Evolutionary conservation across 805 yeast species (phyloP), one percentile per base, ranked within the genome.

Genomic region (Yarrowia sp.): DNA sequence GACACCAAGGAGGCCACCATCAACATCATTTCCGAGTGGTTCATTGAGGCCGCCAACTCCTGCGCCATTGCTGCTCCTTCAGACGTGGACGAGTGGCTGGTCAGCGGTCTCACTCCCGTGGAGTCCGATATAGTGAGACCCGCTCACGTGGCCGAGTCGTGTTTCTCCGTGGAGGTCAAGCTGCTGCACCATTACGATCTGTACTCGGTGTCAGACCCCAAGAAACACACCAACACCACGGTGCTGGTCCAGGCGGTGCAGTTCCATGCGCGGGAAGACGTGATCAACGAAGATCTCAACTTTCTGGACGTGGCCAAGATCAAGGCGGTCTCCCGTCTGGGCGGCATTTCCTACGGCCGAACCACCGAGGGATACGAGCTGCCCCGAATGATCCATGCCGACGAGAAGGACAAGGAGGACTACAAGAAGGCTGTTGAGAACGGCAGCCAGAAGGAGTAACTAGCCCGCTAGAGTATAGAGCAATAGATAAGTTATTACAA

Each of bases 21-120:
- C 72, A 87, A 83, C 74, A 80, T 87, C 58, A 81, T 87, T 52
- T 80, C 86, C 66, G 90, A 87, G 75, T 87, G 89, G 89, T 85
- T 86, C 71, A 76, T 83, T 36, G 90, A 87, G 70, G 90, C 89
- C 32, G 88, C 89, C 9, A 86, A 87, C 73, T 82, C 77, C 69
- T 75, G 85, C 12, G 76, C 83, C 19, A 79, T 79, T 38, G 76
- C 81, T 71, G 81, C 86, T 1, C 89, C 89, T 4, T 55, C 73
- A 0, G 84, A 78, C 3, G 79, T 82, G 15, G 84, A 83, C 71
- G 91, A 87, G 74, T 87, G 88, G 86, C 78, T 82, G 68, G 74
- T 85, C 48, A 73, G 83, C 22, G 89, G 90, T 0, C 77, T 87
- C 69, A 84, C 87, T 1, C 84, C 84, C 3, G 70, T 75, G 14